Evolutionary conservation across 106 monocot genomes (phyloP).

Genomic region (Narthecium ossifragum): DNA sequence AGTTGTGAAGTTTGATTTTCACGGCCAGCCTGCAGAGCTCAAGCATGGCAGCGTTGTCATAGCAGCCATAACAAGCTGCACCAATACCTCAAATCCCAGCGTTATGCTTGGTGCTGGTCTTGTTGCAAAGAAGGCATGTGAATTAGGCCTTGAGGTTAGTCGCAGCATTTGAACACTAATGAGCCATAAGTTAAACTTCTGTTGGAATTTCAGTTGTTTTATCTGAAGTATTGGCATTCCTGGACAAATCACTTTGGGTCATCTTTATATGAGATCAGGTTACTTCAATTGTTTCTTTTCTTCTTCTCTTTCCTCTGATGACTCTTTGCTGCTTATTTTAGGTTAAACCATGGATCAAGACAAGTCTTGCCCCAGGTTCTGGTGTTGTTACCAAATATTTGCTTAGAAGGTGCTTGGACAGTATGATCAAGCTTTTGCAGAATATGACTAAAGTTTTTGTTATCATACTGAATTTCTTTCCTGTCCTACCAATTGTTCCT

Average conservation of each 20-base stretch:
- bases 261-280: no score
- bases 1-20: conserved; percentile 53
- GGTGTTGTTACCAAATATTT: conserved; percentile 88
- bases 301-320: neutral
- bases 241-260: no score
- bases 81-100: conserved; percentile 75
- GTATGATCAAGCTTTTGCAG: no score
- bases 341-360: conserved; percentile 84
- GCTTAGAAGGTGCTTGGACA: conserved; percentile 63
- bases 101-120: conserved; percentile 76
- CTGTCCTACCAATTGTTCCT: no score
- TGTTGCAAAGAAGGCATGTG: conserved; percentile 67
- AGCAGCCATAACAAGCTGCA: conserved; percentile 69
- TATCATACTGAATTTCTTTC: no score
- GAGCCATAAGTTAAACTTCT: neutral
- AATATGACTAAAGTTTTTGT: no score
- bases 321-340: conserved; percentile 16
- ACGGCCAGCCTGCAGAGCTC: conserved; percentile 56
- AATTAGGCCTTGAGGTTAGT: conserved; percentile 59
- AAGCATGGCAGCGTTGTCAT: conserved; percentile 64
- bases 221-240: neutral
- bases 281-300: neutral
- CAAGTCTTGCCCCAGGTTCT: conserved; percentile 84
- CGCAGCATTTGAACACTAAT: neutral
- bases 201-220: neutral